Percentiles rank a stretch among this genome's conserved stretches.
Evolutionary conservation across 1,284 basidiomycete species (phyloP).

Genomic region (Pholiota adiposa): DNA sequence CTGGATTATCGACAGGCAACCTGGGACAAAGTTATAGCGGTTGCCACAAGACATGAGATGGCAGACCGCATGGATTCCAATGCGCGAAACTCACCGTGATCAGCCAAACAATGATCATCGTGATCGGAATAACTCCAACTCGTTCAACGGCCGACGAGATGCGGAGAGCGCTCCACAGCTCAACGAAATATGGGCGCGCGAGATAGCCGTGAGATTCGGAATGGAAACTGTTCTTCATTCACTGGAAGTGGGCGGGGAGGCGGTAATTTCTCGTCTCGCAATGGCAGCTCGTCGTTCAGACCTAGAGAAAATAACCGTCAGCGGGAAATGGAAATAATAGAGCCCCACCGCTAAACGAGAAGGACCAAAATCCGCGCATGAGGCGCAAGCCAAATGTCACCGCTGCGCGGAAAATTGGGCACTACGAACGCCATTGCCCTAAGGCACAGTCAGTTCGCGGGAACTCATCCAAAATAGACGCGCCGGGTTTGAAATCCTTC

Average conservation of each 20-base stretch:
- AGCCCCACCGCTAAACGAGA: neutral
- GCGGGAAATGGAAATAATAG: too few species aligned
- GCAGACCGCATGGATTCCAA: conserved; percentile 4
- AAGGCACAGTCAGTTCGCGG: neutral
- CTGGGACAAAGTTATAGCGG: conserved; percentile 12
- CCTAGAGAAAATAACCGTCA: neutral
- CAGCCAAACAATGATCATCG: too few species aligned
- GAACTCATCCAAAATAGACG: neutral
- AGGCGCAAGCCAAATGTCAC: neutral
- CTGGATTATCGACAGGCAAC: neutral
- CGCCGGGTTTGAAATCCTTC: conserved; percentile 1
- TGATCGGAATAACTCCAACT: too few species aligned
- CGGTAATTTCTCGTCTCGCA: neutral
- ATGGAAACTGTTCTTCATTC: neutral
- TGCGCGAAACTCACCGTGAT: neutral
- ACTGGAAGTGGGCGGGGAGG: neutral
- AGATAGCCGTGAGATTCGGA: neutral
- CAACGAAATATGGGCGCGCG: too few species aligned
- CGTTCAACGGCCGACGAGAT: neutral
- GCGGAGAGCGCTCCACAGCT: neutral
- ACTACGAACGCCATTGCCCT: conserved; percentile 4
- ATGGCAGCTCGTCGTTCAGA: neutral
- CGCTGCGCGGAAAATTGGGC: conserved; percentile 1
- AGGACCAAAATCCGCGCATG: neutral
- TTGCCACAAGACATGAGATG: conserved; percentile 8